Evolutionary conservation across 2,329 filamentous ascomycete species (phyloP).

Genomic region (Aspergillus clavatus): DNA sequence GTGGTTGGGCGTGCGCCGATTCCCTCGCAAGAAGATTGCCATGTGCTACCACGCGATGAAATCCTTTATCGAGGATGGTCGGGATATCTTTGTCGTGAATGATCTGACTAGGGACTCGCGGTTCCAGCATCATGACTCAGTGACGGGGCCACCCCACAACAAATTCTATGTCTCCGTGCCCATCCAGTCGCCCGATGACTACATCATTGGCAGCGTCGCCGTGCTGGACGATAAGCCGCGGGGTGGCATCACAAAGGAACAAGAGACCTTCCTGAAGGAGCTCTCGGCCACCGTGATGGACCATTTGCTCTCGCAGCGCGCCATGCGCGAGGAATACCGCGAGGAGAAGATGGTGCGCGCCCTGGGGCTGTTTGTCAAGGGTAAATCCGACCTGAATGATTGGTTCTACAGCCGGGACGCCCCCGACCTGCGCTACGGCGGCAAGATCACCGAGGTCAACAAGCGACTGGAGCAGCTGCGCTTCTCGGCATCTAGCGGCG

Average conservation of each 20-base stretch:
- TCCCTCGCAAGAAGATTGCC: slow-evolving; percentile 11
- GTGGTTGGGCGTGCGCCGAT: slow-evolving; percentile 17
- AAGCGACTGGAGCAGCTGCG: neutral
- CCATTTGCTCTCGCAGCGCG: slow-evolving; percentile 15
- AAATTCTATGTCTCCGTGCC: slow-evolving; percentile 17
- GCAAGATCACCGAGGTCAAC: neutral
- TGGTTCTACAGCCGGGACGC: slow-evolving; percentile 11
- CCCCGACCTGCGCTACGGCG: neutral
- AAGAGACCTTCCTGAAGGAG: slow-evolving; percentile 10
- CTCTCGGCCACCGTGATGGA: slow-evolving; percentile 19
- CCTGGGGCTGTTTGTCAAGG: slow-evolving; percentile 18
- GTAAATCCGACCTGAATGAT: slow-evolving; percentile 16
- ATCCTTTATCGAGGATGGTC: slow-evolving; percentile 5
- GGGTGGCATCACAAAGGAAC: slow-evolving; percentile 5
- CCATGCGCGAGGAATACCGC: slow-evolving; percentile 18
- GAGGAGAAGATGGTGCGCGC: slow-evolving; percentile 21
- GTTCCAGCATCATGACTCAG: slow-evolving; percentile 8
- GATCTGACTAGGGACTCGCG: slow-evolving; percentile 11
- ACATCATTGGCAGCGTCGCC: slow-evolving; percentile 16
- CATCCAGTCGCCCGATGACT: slow-evolving; percentile 12
- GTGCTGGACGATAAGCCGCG: slow-evolving; percentile 16
- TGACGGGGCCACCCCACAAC: slow-evolving; percentile 11
- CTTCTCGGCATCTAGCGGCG: neutral
- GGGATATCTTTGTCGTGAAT: slow-evolving; percentile 7
- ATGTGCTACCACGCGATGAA: slow-evolving; percentile 16